Evolutionary conservation across 331 rosid genomes (phyloP).

Genomic region (Saraca asoca): DNA sequence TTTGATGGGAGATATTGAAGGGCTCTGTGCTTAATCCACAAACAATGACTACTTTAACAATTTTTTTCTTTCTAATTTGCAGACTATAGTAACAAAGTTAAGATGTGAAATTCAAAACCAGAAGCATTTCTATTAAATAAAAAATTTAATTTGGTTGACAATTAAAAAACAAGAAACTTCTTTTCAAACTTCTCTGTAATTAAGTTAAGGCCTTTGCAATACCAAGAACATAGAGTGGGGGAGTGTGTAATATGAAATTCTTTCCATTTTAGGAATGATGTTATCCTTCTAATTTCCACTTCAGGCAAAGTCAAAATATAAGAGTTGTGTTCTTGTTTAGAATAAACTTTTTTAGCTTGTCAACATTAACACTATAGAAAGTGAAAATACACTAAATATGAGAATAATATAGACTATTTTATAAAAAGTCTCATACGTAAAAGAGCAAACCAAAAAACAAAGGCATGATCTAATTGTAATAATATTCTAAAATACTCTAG

Average conservation of each 20-base stretch:
- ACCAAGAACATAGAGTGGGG: neutral
- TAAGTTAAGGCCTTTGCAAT: slow-evolving; percentile 4
- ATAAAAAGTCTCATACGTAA: neutral
- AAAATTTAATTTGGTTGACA: too few relatives aligned
- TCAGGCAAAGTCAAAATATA: slow-evolving; percentile 85
- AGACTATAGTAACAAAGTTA: too few relatives aligned
- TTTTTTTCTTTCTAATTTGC: too few relatives aligned
- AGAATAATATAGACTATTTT: neutral
- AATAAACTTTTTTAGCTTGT: slow-evolving; percentile 85
- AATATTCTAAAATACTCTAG: slow-evolving; percentile 21
- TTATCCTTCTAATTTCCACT: slow-evolving; percentile 78
- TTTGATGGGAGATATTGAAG: too few relatives aligned
- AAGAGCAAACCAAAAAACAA: neutral
- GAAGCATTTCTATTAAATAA: too few relatives aligned
- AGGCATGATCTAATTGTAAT: slow-evolving; percentile 2
- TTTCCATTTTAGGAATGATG: slow-evolving; percentile 85
- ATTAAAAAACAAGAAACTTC: too few relatives aligned
- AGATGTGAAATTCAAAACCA: too few relatives aligned
- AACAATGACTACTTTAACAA: too few relatives aligned
- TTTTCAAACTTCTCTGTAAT: neutral
- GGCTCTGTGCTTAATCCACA: too few relatives aligned
- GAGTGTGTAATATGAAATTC: slow-evolving; percentile 19
- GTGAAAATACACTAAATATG: slow-evolving; percentile 14
- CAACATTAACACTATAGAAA: slow-evolving; percentile 72
- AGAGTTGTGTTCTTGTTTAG: slow-evolving; percentile 60